These are phyloP conservation scores for Pseudognaphalium luteoalbum DNA, from an alignment of 129 eudicot genomes.

Conservation along the genomic window DNA sequence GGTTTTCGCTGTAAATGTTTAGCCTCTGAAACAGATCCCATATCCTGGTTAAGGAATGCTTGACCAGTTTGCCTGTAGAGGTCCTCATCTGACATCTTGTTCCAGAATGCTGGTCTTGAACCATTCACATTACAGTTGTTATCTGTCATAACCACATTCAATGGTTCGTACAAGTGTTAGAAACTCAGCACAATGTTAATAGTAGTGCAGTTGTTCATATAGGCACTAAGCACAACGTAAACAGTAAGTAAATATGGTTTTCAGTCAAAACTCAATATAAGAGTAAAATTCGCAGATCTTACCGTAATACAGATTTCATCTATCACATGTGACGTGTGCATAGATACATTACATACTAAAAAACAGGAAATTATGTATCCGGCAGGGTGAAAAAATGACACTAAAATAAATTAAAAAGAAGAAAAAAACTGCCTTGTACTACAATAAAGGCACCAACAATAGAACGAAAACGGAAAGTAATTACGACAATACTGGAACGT, in stretches of 20 bases:
- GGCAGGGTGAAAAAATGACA: constrained; percentile 4
- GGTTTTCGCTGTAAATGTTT: constrained; percentile 46
- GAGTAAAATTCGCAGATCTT: constrained; percentile 12
- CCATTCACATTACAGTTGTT: constrained; percentile 35
- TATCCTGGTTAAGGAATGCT: constrained; percentile 33
- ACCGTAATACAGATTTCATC: background rate
- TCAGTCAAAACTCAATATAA: constrained; percentile 1
- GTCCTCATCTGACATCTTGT: constrained; percentile 52
- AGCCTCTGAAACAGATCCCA: constrained; percentile 46
- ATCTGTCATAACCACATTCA: constrained; percentile 31
- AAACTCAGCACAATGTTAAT: background rate
- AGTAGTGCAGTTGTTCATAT: background rate
- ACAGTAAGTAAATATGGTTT: constrained; percentile 3
- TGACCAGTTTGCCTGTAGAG: constrained; percentile 36
- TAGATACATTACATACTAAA: background rate
- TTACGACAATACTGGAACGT: background rate
- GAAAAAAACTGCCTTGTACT: background rate
- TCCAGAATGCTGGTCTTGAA: constrained; percentile 52
- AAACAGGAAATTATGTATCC: background rate
- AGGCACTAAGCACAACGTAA: background rate
- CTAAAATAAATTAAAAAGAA: background rate
- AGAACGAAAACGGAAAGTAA: background rate
- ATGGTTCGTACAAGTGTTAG: background rate
- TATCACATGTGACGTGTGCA: background rate
- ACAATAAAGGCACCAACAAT: background rate